Evolutionary conservation across 352 stramenopile genomes (phyloP).

Genomic region (Pythium aristosporum): DNA sequence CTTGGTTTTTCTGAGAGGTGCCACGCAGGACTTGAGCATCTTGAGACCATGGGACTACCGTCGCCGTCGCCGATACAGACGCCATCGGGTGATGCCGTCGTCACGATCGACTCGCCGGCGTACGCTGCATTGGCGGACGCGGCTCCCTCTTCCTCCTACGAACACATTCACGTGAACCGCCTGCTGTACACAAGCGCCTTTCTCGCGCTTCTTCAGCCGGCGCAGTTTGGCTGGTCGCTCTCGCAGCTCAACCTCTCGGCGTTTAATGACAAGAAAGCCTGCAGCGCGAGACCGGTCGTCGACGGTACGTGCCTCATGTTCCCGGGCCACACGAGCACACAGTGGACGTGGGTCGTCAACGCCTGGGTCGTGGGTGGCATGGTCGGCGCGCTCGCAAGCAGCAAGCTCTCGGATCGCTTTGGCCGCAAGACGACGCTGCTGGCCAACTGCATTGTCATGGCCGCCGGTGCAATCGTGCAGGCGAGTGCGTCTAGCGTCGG

Average conservation of each 20-base stretch:
- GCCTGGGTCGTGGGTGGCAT: constrained; percentile 59
- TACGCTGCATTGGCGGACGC: background rate
- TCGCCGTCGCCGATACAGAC: background rate
- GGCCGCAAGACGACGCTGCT: constrained; percentile 48
- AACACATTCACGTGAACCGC: constrained; percentile 8
- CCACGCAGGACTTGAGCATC: background rate
- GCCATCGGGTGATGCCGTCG: background rate
- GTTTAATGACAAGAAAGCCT: constrained; percentile 52
- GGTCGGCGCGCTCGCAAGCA: constrained; percentile 41
- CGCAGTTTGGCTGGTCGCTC: constrained; percentile 59
- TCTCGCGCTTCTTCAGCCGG: constrained; percentile 46
- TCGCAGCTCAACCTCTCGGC: constrained; percentile 67
- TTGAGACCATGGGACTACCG: background rate
- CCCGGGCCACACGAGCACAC: constrained; percentile 41
- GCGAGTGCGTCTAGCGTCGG: constrained; percentile 34
- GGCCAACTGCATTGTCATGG: constrained; percentile 38
- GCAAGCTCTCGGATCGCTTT: constrained; percentile 36
- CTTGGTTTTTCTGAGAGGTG: background rate
- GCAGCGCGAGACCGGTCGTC: constrained; percentile 33
- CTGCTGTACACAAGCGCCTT: constrained; percentile 33
- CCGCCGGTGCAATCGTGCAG: constrained; percentile 35
- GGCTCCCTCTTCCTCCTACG: constrained; percentile 1
- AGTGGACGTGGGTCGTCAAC: constrained; percentile 60
- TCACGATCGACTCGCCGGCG: background rate
- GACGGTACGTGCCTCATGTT: constrained; percentile 39